Evolutionary conservation across 2,329 filamentous ascomycete genomes (phyloP).

Genomic region (Diaporthe nobilis): DNA sequence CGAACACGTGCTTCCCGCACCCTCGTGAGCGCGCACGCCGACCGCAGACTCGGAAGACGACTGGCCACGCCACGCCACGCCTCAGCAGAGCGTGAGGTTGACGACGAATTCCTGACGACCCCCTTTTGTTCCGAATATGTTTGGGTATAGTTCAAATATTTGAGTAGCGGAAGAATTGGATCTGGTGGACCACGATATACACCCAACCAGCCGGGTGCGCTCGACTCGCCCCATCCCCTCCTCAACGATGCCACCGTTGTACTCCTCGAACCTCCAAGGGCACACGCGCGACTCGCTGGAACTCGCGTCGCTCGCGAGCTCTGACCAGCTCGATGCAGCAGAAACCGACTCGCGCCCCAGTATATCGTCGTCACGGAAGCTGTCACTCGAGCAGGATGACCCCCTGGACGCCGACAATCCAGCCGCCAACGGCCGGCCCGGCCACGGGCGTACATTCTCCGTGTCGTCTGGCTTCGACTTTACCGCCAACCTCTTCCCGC

Average conservation of each 20-base stretch:
- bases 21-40: neutral
- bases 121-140: slow-evolving; percentile 36
- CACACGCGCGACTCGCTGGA: slow-evolving; percentile 91
- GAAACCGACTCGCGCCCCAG: slow-evolving; percentile 86
- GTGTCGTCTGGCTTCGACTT: slow-evolving; percentile 96
- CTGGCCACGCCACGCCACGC: neutral
- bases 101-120: neutral
- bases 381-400: slow-evolving; percentile 91
- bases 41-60: slow-evolving; percentile 7
- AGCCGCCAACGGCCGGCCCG: slow-evolving; percentile 59
- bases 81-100: neutral
- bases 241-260: slow-evolving; percentile 56
- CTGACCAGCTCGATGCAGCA: slow-evolving; percentile 74
- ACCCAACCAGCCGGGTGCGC: slow-evolving; percentile 25
- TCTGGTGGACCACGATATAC: slow-evolving; percentile 21
- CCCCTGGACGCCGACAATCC: slow-evolving; percentile 76
- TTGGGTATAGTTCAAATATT: slow-evolving; percentile 9
- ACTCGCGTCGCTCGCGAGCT: slow-evolving; percentile 93
- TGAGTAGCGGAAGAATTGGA: slow-evolving; percentile 33
- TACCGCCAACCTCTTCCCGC: slow-evolving; percentile 90
- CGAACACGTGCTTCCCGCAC: neutral
- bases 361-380: slow-evolving; percentile 89
- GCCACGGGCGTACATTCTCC: slow-evolving; percentile 80
- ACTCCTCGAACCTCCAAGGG: slow-evolving; percentile 59
- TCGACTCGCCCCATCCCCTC: slow-evolving; percentile 31